phyloP scores from a whole-genome alignment of 2,329 filamentous ascomycete species.

The Aspergillus candidus region DNA sequence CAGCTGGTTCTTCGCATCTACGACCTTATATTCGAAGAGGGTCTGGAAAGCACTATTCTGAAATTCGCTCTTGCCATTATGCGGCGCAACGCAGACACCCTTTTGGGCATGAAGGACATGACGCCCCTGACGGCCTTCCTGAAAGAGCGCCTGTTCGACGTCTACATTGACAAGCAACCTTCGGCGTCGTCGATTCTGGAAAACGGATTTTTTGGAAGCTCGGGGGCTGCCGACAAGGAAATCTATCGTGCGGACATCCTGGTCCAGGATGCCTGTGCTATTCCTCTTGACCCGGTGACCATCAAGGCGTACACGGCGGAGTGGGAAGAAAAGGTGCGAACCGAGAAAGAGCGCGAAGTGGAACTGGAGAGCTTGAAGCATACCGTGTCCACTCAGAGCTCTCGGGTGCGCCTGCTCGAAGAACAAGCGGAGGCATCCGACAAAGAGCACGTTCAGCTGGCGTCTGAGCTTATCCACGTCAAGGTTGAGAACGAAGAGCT shows the following conservation, averaged over 20 bases:
- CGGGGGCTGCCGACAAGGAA: slow-evolving; percentile 83
- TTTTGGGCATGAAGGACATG: slow-evolving; percentile 89
- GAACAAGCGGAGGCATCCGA: slow-evolving; percentile 84
- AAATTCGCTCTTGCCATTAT: slow-evolving; percentile 94
- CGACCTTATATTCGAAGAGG: slow-evolving; percentile 89
- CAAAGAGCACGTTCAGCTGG: slow-evolving; percentile 81
- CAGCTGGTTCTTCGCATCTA: slow-evolving; percentile 96
- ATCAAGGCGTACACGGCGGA: slow-evolving; percentile 75
- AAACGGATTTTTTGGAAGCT: slow-evolving; percentile 94
- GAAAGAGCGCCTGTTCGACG: slow-evolving; percentile 91
- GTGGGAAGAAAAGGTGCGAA: slow-evolving; percentile 86
- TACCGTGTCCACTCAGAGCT: slow-evolving; percentile 60
- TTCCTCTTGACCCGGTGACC: slow-evolving; percentile 77
- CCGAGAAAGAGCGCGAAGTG: slow-evolving; percentile 72
- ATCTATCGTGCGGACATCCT: slow-evolving; percentile 92
- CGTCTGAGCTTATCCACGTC: slow-evolving; percentile 81
- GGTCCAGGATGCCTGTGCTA: slow-evolving; percentile 82
- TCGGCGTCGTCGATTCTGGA: slow-evolving; percentile 90
- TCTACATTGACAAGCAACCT: slow-evolving; percentile 91
- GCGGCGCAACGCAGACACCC: slow-evolving; percentile 77
- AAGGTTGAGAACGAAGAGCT: slow-evolving; percentile 93
- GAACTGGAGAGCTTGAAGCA: slow-evolving; percentile 70
- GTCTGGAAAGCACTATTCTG: slow-evolving; percentile 77
- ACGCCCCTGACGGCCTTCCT: slow-evolving; percentile 78
- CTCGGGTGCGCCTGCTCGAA: slow-evolving; percentile 77